Base-by-base conservation (phyloP, 164 flowering plant genomes). In the Vitis cinerea region DNA sequence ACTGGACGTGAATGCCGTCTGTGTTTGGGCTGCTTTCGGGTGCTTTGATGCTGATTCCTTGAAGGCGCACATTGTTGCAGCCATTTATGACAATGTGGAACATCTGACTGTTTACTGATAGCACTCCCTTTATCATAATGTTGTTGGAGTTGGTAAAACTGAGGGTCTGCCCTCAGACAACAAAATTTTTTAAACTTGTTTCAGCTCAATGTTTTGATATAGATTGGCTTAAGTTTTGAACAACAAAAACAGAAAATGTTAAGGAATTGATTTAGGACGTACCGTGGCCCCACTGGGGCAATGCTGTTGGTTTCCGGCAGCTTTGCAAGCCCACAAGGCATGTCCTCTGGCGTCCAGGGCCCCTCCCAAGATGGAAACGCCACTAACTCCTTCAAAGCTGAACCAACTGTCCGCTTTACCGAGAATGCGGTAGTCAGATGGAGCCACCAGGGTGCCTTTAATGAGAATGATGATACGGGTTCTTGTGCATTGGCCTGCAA, bases 1-100 rank as follows among this genome's bases (percentile, higher is more conserved):
- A 11, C 27, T 79, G 79, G 17, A 79, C 70, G 30, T 79, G 82
- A 19, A 79, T 79, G 31, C 82, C 82, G 55, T 79, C 82, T 0
- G 82, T 79, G 72, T 79, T 79, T 0, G 82, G 82, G 65, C 82
- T 79, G 16, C 69, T 12, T 0, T 37, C 82, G 2, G 65, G 31
- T 0, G 82, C 82, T 2, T 17, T 52, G 27, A 75, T 57, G 9
- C 47, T 66, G 10, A 79, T 69, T 4, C 64, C 58, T 66, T 63
- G 54, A 0, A 79, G 5, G 1, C 27, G 4, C 50, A 79, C 79
- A 31, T 79, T 73, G 7, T 64, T n/a, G 44, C 79, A 69, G 4
- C 79, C 66, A 48, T 69, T 61, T 12, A 78, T 63, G 17, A 48
- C 73, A 2, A 78, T 69, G 68, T 78, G 78, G 57, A 59, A 71